Base-by-base conservation (phyloP, 306 rosid genomes). In the Delonix regia region DNA sequence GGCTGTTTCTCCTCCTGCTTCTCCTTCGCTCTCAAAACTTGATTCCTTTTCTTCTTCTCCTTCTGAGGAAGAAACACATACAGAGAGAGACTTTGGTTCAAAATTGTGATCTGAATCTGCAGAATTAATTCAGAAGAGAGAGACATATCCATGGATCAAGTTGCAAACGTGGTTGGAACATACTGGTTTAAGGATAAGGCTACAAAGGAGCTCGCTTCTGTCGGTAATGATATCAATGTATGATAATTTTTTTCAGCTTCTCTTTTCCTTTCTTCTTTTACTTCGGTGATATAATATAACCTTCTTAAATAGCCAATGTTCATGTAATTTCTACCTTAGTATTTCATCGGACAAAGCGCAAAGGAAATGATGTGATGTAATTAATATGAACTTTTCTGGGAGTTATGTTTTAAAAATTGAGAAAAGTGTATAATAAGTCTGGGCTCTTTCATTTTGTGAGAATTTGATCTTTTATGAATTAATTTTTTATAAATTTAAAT, bases 101-200 rank as follows among this genome's bases (percentile, higher is more conserved):
- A 84, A 68, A 34, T 52, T 10, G 13, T 3, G 14, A 62, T 9
- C 45, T 7, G 42, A 61, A 12, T 30, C 10, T 28, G 36, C 22
- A 61, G 6, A 28, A 41, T 39, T 41, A 28, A 41, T 39, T 41
- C 45, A 9, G 61, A 15, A 48, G 67, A 33, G 59, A 44, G 44
- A 56, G n/a, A n/a, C n/a, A n/a, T n/a, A n/a, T n/a, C n/a, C 4
- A 93, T 91, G 98, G 92, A 93, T 88, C 90, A 85, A 86, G 68
- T 93, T 41, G 10, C 87, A 80, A 83, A 74, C 93, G 87, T 87
- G 81, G 94, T 86, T 9, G 98, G 98, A 36, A 77, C 97, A 11
- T 93, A 88, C 70, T 91, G 97, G 98, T 93, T 93, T 81, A 91
- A 82, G 73, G 88, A 89, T 82, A 93, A 57, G 86, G 94, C 97